A percentile compares a stretch with the other conserved stretches of the same genome.
Conservation (phyloP, 2,329 filamentous ascomycete genomes). For the Pseudocercospora macadamiae region DNA sequence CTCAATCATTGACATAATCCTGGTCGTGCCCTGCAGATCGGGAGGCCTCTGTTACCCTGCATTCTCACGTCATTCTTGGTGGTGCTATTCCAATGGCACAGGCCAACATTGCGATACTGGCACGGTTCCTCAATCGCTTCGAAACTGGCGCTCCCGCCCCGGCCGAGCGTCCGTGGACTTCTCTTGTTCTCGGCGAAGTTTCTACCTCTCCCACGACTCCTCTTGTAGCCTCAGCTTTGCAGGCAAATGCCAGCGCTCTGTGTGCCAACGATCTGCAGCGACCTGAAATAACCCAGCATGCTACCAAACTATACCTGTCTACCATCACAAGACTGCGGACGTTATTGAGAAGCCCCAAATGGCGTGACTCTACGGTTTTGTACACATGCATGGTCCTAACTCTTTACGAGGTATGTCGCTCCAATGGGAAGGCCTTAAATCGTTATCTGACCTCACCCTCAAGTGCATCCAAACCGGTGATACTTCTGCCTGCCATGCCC, state of each 20-base stretch:
- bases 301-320: slow-evolving; percentile 14
- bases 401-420: slow-evolving; percentile 14
- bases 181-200: slow-evolving; percentile 7
- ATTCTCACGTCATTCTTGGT: slow-evolving; percentile 3
- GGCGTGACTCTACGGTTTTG: slow-evolving; percentile 9
- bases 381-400: slow-evolving; percentile 18
- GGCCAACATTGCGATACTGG: slow-evolving; percentile 2
- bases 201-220: background rate
- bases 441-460: slow-evolving; percentile 1
- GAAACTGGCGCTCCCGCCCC: background rate
- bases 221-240: slow-evolving; percentile 4
- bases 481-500: slow-evolving; percentile 6
- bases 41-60: slow-evolving; percentile 4
- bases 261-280: slow-evolving; percentile 14
- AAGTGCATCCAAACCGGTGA: slow-evolving; percentile 4
- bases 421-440: background rate
- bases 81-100: slow-evolving; percentile 6
- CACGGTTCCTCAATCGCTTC: slow-evolving; percentile 8
- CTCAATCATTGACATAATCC: background rate
- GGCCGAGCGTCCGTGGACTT: slow-evolving; percentile 12
- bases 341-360: slow-evolving; percentile 3
- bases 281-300: slow-evolving; percentile 11
- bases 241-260: slow-evolving; percentile 15
- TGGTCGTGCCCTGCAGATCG: background rate
- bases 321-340: slow-evolving; percentile 6